Evolutionary conservation across 1,284 basidiomycete species (phyloP).

Genomic region (Grifola frondosa): DNA sequence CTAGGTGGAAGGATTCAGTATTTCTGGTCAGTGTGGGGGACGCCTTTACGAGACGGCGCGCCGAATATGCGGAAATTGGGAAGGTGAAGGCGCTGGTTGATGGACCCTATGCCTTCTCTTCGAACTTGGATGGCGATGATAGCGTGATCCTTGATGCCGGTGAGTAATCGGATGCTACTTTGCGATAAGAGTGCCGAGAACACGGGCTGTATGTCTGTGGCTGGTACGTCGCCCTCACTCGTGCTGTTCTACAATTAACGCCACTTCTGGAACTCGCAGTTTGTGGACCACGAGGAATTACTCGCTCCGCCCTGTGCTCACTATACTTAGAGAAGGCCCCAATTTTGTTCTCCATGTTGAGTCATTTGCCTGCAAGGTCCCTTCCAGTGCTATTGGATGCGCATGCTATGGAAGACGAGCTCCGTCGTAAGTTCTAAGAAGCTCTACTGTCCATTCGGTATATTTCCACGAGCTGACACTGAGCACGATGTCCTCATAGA

Average conservation of each 20-base stretch:
- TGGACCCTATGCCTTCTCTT: slow-evolving; percentile 53
- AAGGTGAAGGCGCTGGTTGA: slow-evolving; percentile 46
- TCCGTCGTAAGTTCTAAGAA: too few species aligned
- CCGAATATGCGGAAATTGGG: slow-evolving; percentile 32
- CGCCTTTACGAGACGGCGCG: slow-evolving; percentile 49
- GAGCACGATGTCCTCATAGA: too few species aligned
- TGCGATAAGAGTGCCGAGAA: slow-evolving; percentile 27
- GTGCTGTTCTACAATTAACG: background rate
- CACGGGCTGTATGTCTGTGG: slow-evolving; percentile 36
- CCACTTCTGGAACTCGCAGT: slow-evolving; percentile 39
- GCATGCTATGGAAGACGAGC: too few species aligned
- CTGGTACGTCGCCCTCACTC: slow-evolving; percentile 33
- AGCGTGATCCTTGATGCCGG: slow-evolving; percentile 51
- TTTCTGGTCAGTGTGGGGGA: slow-evolving; percentile 50
- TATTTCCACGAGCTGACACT: too few species aligned
- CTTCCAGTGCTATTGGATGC: too few species aligned
- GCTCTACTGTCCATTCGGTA: too few species aligned
- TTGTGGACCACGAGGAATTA: slow-evolving; percentile 45
- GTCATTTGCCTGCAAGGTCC: too few species aligned
- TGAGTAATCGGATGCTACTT: slow-evolving; percentile 26
- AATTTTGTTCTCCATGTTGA: slow-evolving; percentile 48
- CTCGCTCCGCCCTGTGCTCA: slow-evolving; percentile 37
- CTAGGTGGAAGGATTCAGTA: slow-evolving; percentile 44
- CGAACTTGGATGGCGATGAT: slow-evolving; percentile 42
- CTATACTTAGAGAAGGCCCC: slow-evolving; percentile 41